Evolutionary conservation across 1,284 basidiomycete genomes (phyloP).

Genomic region (Sphagnurus paluster): DNA sequence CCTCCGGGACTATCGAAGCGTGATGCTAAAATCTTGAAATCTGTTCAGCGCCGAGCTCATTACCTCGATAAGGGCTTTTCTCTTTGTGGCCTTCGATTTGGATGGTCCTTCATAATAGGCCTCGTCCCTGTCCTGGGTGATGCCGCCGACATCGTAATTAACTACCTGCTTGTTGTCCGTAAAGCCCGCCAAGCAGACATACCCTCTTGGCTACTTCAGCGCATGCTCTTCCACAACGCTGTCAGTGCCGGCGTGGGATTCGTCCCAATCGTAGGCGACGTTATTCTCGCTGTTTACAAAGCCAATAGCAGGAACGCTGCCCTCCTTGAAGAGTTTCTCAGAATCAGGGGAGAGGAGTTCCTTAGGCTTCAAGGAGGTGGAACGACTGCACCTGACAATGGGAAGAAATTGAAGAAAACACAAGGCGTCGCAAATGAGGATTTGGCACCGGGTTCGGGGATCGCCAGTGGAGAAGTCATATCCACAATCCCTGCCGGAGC

Average conservation of each 20-base stretch:
- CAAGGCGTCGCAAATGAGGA: slow-evolving; percentile 33
- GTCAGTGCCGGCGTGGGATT: slow-evolving; percentile 74
- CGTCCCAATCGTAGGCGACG: slow-evolving; percentile 79
- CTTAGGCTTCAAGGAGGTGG: slow-evolving; percentile 46
- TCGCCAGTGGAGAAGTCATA: slow-evolving; percentile 36
- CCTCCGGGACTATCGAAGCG: slow-evolving; percentile 79
- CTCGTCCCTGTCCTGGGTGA: slow-evolving; percentile 78
- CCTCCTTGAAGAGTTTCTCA: slow-evolving; percentile 71
- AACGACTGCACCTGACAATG: slow-evolving; percentile 17
- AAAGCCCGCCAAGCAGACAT: slow-evolving; percentile 77
- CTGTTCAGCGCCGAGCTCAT: slow-evolving; percentile 81
- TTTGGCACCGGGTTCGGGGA: slow-evolving; percentile 47
- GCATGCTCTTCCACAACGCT: slow-evolving; percentile 82
- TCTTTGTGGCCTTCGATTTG: slow-evolving; percentile 83
- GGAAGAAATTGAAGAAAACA: slow-evolving; percentile 21
- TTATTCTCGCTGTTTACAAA: slow-evolving; percentile 76
- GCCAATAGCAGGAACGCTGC: slow-evolving; percentile 89
- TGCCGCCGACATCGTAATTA: slow-evolving; percentile 61
- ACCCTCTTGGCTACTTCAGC: slow-evolving; percentile 65
- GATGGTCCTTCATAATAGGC: slow-evolving; percentile 84
- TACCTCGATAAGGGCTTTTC: slow-evolving; percentile 90
- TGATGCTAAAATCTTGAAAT: slow-evolving; percentile 76
- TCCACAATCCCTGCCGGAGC: slow-evolving; percentile 5
- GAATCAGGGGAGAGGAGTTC: slow-evolving; percentile 65
- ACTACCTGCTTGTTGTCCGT: slow-evolving; percentile 78